phyloP scores from a whole-genome alignment of 345 rosid genomes.

The Eucalyptus microcorys region DNA sequence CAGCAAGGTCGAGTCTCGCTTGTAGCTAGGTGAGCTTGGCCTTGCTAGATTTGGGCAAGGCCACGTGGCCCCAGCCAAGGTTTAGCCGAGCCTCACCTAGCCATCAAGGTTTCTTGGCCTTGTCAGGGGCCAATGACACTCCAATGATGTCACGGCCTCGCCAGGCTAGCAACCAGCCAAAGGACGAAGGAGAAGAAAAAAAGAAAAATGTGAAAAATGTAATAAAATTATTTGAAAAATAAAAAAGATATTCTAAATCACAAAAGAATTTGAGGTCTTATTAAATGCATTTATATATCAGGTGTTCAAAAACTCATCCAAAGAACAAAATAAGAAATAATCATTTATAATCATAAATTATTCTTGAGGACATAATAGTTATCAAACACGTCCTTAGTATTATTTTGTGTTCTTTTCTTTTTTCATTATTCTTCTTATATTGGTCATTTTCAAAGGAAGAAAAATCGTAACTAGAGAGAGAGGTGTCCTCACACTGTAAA shows the following conservation, averaged over 20 bases:
- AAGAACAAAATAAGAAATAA: fast-evolving
- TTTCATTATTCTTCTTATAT: not conserved
- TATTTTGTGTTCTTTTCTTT: too few species aligned
- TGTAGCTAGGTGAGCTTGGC: fast-evolving
- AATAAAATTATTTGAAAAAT: too few species aligned
- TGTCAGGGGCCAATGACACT: too few species aligned
- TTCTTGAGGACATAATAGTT: fast-evolving
- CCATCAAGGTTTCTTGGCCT: too few species aligned
- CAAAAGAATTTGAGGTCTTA: too few species aligned
- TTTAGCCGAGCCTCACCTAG: fast-evolving
- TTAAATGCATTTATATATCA: fast-evolving
- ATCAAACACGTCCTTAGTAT: fast-evolving
- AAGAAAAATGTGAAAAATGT: too few species aligned
- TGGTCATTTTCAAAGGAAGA: not conserved
- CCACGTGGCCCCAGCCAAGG: too few species aligned
- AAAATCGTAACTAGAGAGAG: not conserved
- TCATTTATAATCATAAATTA: fast-evolving
- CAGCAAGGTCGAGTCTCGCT: fast-evolving
- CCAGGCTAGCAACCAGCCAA: too few species aligned
- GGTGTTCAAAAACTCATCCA: fast-evolving
- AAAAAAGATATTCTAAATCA: too few species aligned
- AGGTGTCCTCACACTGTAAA: not conserved
- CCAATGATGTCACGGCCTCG: fast-evolving
- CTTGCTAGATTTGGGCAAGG: too few species aligned
- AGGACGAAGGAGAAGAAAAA: too few species aligned